phyloP scores from a whole-genome alignment of 345 rosid genomes.

The Eucalyptus cloeziana region DNA sequence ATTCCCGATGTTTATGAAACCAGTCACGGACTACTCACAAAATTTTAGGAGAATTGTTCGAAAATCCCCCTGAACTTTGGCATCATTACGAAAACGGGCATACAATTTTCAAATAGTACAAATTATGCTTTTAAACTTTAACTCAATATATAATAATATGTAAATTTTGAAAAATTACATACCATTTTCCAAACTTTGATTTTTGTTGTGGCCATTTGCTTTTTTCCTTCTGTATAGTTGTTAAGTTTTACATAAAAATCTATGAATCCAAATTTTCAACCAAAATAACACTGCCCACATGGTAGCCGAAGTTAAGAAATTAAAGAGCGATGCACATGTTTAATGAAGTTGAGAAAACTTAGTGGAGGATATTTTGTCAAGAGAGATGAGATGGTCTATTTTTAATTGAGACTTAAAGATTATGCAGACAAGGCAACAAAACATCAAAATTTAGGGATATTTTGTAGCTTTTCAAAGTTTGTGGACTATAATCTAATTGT shows the following conservation, averaged over 20 bases:
- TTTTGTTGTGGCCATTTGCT: not conserved
- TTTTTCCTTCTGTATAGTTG: not conserved
- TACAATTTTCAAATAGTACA: not conserved
- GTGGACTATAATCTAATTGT: not conserved
- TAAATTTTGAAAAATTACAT: not conserved
- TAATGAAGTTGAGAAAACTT: not conserved
- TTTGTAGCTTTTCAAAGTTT: not conserved
- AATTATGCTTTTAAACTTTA: fast-evolving
- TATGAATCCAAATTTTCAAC: too few relatives aligned
- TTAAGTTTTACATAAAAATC: not conserved
- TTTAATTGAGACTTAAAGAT: not conserved
- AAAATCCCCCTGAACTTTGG: not conserved
- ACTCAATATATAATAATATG: not conserved
- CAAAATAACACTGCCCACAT: not conserved
- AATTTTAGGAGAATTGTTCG: not conserved
- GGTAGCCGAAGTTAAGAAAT: not conserved
- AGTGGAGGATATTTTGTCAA: not conserved
- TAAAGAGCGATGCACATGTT: not conserved
- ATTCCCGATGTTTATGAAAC: not conserved
- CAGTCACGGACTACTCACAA: not conserved
- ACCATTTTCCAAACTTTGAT: not conserved
- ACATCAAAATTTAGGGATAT: not conserved
- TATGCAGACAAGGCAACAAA: not conserved
- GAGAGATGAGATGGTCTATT: too few relatives aligned
- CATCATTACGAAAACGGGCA: not conserved